Base-by-base conservation (phyloP, 192 early-diverging fungal genomes). In the Gaertneriomyces sp. region DNA sequence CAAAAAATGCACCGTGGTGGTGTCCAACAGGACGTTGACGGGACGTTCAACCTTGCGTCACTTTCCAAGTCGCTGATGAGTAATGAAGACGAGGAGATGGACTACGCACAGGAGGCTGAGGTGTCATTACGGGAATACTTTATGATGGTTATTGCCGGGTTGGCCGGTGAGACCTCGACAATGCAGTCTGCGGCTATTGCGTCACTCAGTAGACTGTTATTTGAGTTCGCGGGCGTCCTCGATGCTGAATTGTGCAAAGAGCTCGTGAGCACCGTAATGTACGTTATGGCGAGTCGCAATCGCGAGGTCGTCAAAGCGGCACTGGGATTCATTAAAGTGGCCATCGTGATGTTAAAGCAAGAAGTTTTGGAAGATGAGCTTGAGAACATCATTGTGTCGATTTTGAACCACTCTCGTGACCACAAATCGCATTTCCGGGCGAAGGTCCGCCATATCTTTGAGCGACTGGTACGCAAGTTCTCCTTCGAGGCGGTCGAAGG, bases 101-200 rank as follows among this genome's bases (percentile, higher is more conserved):
- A 45, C 19, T 16, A 14, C 12, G 12, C 60, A 33, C 46, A 52
- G 39, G 38, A 40, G 16, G 64, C 41, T 7, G 39, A 81, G 42
- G 40, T 64, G 33, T 74, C 51, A 49, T 52, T 84, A 6, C 25
- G 60, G 51, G 95, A 97, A 74, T 98, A 85, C 70, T 90, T 97
- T 69, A 89, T 87, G 53, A 97, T 99, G 92, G 88, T 95, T 4
- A 82, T 86, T 5, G 96, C 96, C 38, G 96, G 95, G 74, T 81
- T 99, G 71, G 94, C 89, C 0, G 94, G 91, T n/a, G 83, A 85
- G 42, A 93, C 92, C 10, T 80, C 91, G 5, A 83, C 90, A 57
- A 96, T 99, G 93, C 90, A 95, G 45, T 89, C 88, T 65, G 96
- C 96, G 4, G 85, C 95, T 0, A 87, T 97, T 38, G 85, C 91